A percentile compares a stretch with the other conserved stretches of the same genome.
Conservation (phyloP, 441 rosid genomes). For the Erysimum pusillum region DNA sequence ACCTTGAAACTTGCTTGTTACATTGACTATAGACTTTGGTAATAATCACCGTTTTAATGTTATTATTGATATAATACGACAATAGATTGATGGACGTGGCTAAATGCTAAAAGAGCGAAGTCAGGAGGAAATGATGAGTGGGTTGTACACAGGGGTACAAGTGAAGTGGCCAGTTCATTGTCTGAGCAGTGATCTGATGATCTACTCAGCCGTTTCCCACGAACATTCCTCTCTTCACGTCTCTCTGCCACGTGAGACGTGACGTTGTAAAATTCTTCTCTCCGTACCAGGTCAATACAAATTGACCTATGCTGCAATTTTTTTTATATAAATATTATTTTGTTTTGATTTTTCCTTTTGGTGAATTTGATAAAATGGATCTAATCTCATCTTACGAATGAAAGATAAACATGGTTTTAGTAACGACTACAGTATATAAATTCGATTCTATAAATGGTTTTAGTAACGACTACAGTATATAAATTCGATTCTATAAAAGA, state of each 20-base stretch:
- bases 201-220: conserved; percentile 36
- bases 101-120: conserved; percentile 30
- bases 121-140: conserved; percentile 26
- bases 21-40: too few species aligned
- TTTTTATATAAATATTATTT: too few species aligned
- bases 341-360: too few species aligned
- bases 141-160: conserved; percentile 39
- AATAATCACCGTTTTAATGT: too few species aligned
- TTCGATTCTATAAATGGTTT: too few species aligned
- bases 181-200: conserved; percentile 27
- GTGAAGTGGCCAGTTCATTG: conserved; percentile 45
- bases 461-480: too few species aligned
- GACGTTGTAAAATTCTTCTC: conserved; percentile 10
- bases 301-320: background rate
- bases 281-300: conserved; percentile 36
- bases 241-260: conserved; percentile 40
- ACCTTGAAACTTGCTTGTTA: too few species aligned
- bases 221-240: conserved; percentile 34
- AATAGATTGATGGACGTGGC: conserved; percentile 19
- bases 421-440: background rate
- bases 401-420: background rate
- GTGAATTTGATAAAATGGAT: too few species aligned
- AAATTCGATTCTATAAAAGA: too few species aligned
- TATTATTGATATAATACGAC: background rate
- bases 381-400: background rate